Conservation (phyloP, 805 yeast genomes). For the Saturnispora silvae region DNA sequence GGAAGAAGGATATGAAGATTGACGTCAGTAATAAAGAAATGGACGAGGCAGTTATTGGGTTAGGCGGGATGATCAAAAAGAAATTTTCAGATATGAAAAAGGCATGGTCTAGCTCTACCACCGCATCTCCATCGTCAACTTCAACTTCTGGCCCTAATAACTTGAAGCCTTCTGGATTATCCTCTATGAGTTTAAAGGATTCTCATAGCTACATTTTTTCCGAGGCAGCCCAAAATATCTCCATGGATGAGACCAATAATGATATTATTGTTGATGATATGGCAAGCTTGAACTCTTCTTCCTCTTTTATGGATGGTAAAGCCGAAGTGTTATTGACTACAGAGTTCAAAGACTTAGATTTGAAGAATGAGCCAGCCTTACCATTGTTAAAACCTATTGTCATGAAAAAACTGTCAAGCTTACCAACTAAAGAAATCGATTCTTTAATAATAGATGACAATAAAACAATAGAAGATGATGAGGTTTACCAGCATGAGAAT, state of each 20-base stretch:
- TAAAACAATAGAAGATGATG: conserved; percentile 1
- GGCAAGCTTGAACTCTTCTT: no score
- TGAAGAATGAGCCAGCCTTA: no score
- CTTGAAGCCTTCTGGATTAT: conserved; percentile 4
- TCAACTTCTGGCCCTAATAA: background rate
- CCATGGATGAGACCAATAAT: background rate
- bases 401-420: no score
- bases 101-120: conserved; percentile 2
- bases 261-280: background rate
- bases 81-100: conserved; percentile 29
- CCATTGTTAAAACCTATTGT: no score
- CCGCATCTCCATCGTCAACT: background rate
- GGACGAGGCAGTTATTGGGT: conserved; percentile 71
- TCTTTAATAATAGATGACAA: background rate
- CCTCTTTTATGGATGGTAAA: background rate
- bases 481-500: no score
- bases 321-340: background rate
- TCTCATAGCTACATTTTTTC: conserved; percentile 14
- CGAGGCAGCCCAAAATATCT: conserved; percentile 8
- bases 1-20: conserved; percentile 32
- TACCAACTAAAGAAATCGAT: background rate
- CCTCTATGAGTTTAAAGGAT: conserved; percentile 9
- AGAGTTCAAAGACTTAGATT: no score
- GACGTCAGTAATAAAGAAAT: conserved; percentile 59
- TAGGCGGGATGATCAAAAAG: conserved; percentile 53